phyloP scores from a whole-genome alignment of 2,329 filamentous ascomycete genomes.

The Stagonosporopsis cucurbitacearum region DNA sequence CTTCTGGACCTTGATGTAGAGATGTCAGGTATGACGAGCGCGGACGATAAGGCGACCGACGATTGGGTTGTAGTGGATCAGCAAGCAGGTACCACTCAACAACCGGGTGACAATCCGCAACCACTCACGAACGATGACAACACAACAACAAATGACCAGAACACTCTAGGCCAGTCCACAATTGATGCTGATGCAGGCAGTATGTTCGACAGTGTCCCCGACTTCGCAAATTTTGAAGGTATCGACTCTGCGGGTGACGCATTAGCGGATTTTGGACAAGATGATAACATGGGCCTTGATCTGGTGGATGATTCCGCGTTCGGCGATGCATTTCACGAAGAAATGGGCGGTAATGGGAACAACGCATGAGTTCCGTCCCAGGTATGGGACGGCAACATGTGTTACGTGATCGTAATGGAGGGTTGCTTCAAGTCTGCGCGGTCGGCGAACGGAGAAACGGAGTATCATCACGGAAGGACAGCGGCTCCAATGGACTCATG shows the following conservation, averaged over 20 bases:
- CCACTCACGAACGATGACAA: slow-evolving; percentile 29
- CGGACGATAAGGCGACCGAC: slow-evolving; percentile 39
- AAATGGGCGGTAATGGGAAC: slow-evolving; percentile 38
- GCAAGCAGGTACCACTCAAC: slow-evolving; percentile 28
- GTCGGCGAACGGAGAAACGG: slow-evolving; percentile 8
- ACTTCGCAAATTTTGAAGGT: slow-evolving; percentile 45
- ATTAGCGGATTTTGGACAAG: slow-evolving; percentile 47
- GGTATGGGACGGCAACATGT: not conserved
- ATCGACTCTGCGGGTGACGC: slow-evolving; percentile 50
- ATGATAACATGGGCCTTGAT: slow-evolving; percentile 47
- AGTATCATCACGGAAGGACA: not conserved
- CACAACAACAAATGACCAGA: slow-evolving; percentile 25
- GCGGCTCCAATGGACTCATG: not conserved
- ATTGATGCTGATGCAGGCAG: slow-evolving; percentile 42
- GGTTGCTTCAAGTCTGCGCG: not conserved
- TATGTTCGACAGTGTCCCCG: slow-evolving; percentile 46
- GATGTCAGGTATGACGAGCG: slow-evolving; percentile 63
- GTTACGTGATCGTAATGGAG: not conserved
- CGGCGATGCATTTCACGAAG: slow-evolving; percentile 50
- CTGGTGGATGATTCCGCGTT: slow-evolving; percentile 50
- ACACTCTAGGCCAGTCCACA: slow-evolving; percentile 27
- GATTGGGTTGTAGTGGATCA: slow-evolving; percentile 48
- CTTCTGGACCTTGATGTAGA: slow-evolving; percentile 57
- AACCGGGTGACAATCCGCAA: slow-evolving; percentile 23
- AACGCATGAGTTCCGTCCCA: slow-evolving; percentile 25